phyloP scores from a whole-genome alignment of 257 asterid species.

The Jaltomata sinuosa region DNA sequence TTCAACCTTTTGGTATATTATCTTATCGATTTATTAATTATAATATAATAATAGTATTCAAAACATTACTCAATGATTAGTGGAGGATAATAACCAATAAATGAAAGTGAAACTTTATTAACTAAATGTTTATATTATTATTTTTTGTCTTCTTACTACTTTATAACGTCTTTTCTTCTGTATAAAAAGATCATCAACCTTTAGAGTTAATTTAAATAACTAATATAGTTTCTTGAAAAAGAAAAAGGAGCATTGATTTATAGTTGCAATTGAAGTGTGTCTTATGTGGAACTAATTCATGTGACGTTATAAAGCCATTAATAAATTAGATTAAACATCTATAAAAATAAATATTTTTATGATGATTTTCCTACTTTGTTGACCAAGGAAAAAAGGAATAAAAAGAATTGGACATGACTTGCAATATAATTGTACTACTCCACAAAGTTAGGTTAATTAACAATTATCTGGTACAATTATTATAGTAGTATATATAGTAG shows the following conservation, averaged over 20 bases:
- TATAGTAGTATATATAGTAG: no score
- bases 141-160: not conserved
- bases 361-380: not conserved
- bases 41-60: not conserved
- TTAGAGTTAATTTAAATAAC: not conserved
- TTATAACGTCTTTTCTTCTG: not conserved
- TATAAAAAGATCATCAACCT: not conserved
- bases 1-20: not conserved
- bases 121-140: not conserved
- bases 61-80: not conserved
- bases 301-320: not conserved
- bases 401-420: not conserved
- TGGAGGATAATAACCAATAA: not conserved
- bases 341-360: not conserved
- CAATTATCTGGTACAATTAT: not conserved
- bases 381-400: not conserved
- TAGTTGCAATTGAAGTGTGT: not conserved
- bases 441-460: not conserved
- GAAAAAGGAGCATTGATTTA: not conserved
- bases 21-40: not conserved
- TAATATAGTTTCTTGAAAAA: not conserved
- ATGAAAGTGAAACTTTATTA: not conserved
- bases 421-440: not conserved
- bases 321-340: not conserved
- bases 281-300: not conserved